A percentile compares a stretch with the other conserved stretches of the same genome.
Conservation (phyloP, 352 stramenopile genomes). For the Phytophthora foliorum region DNA sequence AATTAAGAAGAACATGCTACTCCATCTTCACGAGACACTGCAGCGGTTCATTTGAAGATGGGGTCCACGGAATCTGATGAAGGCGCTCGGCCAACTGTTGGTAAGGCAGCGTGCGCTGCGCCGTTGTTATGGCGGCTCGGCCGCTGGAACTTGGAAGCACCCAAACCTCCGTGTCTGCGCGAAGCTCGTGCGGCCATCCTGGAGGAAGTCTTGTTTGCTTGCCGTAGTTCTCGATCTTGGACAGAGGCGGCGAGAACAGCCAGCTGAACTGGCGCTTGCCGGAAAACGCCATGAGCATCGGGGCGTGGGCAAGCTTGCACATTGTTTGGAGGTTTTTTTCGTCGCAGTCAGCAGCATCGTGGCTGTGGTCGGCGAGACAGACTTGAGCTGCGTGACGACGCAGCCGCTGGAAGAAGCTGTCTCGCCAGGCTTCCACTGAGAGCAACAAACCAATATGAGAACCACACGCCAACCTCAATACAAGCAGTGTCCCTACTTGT, state of each 20-base stretch:
- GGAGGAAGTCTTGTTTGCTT: slow-evolving; percentile 65
- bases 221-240: slow-evolving; percentile 72
- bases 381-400: slow-evolving; percentile 65
- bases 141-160: slow-evolving; percentile 88
- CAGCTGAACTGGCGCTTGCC: slow-evolving; percentile 90
- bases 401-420: slow-evolving; percentile 70
- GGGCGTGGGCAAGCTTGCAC: slow-evolving; percentile 60
- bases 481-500: slow-evolving; percentile 56
- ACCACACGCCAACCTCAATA: background rate
- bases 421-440: slow-evolving; percentile 71
- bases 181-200: slow-evolving; percentile 75
- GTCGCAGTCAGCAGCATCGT: slow-evolving; percentile 4
- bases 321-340: background rate
- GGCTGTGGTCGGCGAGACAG: slow-evolving; percentile 49
- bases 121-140: slow-evolving; percentile 82
- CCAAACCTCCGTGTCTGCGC: slow-evolving; percentile 77
- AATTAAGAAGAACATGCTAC: slow-evolving; percentile 31
- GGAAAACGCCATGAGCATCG: slow-evolving; percentile 85
- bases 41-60: slow-evolving; percentile 43
- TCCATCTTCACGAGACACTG: slow-evolving; percentile 33
- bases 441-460: background rate
- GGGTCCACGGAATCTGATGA: slow-evolving; percentile 63
- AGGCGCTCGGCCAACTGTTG: slow-evolving; percentile 71
- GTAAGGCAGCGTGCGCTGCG: slow-evolving; percentile 75
- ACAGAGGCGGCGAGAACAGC: slow-evolving; percentile 78